phyloP scores from a whole-genome alignment of 2,329 filamentous ascomycete species.

The Aaosphaeria pasadenensis region DNA sequence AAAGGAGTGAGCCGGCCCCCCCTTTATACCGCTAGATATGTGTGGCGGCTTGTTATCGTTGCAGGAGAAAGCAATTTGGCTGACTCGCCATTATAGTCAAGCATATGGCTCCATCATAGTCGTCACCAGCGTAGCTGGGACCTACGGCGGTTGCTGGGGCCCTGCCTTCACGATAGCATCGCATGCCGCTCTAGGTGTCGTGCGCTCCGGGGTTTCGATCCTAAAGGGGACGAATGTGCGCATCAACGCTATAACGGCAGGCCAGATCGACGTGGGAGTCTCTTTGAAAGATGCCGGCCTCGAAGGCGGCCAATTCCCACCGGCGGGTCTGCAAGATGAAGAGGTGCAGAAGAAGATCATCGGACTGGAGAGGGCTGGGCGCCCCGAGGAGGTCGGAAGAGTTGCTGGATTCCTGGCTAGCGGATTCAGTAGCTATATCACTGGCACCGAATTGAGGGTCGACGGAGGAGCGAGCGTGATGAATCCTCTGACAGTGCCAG shows the following conservation, averaged over 20 bases:
- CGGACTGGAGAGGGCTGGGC: slow-evolving; percentile 57
- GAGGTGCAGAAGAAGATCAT: slow-evolving; percentile 50
- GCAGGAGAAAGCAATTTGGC: no score
- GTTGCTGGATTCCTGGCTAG: slow-evolving; percentile 62
- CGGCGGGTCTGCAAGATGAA: slow-evolving; percentile 51
- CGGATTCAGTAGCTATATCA: slow-evolving; percentile 62
- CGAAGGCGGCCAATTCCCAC: slow-evolving; percentile 56
- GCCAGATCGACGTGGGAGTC: slow-evolving; percentile 47
- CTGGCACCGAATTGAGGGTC: slow-evolving; percentile 60
- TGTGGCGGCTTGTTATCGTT: no score
- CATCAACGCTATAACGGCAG: slow-evolving; percentile 54
- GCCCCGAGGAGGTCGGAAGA: slow-evolving; percentile 57
- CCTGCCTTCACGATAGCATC: slow-evolving; percentile 60
- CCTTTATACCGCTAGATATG: neutral
- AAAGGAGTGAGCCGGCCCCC: slow-evolving; percentile 44
- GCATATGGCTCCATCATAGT: slow-evolving; percentile 63
- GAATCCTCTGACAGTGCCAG: slow-evolving; percentile 38
- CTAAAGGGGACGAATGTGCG: slow-evolving; percentile 58
- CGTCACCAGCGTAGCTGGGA: slow-evolving; percentile 57
- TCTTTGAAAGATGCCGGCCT: slow-evolving; percentile 40
- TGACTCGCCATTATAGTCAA: slow-evolving; percentile 16
- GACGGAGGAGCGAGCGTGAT: slow-evolving; percentile 55
- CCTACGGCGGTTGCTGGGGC: slow-evolving; percentile 58
- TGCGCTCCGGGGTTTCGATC: slow-evolving; percentile 55
- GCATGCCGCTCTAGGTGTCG: slow-evolving; percentile 61